Evolutionary conservation across 2,329 filamentous ascomycete species (phyloP).

Genomic region (Teratosphaeria zuluensis): DNA sequence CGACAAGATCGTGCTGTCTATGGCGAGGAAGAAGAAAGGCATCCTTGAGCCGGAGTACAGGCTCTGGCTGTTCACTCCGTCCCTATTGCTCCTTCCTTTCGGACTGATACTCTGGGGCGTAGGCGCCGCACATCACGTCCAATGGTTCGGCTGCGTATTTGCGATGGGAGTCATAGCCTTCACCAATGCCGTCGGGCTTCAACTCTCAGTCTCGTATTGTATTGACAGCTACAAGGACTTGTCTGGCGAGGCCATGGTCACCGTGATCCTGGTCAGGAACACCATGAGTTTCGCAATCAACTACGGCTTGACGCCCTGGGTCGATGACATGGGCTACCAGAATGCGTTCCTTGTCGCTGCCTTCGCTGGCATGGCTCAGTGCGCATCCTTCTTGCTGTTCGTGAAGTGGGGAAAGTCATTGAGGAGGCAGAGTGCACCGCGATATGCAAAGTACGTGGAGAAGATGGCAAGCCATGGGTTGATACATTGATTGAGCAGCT

Average conservation of each 20-base stretch:
- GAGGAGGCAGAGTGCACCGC: constrained; percentile 28
- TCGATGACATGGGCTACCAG: constrained; percentile 32
- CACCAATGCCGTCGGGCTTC: constrained; percentile 33
- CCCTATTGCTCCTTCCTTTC: constrained; percentile 35
- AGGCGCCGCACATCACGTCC: constrained; percentile 36
- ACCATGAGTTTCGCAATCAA: constrained; percentile 39
- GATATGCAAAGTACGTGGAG: constrained; percentile 32
- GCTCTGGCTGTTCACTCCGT: constrained; percentile 31
- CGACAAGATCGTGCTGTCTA: constrained; percentile 24
- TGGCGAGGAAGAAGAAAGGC: constrained; percentile 30
- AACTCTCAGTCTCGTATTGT: constrained; percentile 34
- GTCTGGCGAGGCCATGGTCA: constrained; percentile 36
- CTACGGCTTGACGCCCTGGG: constrained; percentile 42
- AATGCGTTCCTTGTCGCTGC: constrained; percentile 36
- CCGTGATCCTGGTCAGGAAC: constrained; percentile 38
- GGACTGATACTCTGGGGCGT: constrained; percentile 43
- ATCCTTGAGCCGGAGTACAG: constrained; percentile 33
- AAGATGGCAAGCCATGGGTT: constrained; percentile 18
- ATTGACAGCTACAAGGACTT: constrained; percentile 39
- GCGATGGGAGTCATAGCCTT: constrained; percentile 38
- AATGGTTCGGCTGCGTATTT: constrained; percentile 39
- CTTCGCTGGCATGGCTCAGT: constrained; percentile 33
- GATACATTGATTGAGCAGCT: too few relatives aligned
- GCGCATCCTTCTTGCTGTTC: constrained; percentile 32
- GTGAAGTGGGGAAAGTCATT: constrained; percentile 41